Conservation (phyloP, 148 eudicot species). For the Euryodendron excelsum region DNA sequence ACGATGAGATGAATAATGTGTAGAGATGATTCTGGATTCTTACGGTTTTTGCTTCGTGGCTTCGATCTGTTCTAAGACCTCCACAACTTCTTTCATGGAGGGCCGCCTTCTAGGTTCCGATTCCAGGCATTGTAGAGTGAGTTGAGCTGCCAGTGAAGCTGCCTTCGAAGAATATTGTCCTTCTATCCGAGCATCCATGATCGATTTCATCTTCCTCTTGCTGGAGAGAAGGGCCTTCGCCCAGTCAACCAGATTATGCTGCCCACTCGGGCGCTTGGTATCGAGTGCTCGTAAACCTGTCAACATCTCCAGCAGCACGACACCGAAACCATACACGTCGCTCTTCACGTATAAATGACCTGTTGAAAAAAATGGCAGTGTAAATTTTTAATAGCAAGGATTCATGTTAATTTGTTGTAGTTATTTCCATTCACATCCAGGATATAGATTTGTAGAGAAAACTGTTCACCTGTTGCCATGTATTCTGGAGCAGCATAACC, state of each 20-base stretch:
- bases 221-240: constrained; percentile 37
- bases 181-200: constrained; percentile 57
- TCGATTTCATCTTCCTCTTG: constrained; percentile 44
- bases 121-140: constrained; percentile 43
- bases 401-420: neutral
- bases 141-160: constrained; percentile 44
- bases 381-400: too few species aligned
- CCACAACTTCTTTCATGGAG: constrained; percentile 54
- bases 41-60: constrained; percentile 26
- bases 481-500: constrained; percentile 77
- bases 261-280: constrained; percentile 44
- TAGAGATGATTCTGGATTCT: neutral
- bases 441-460: neutral
- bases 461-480: constrained; percentile 53
- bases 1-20: neutral
- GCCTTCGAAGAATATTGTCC: constrained; percentile 66
- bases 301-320: constrained; percentile 70
- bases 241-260: constrained; percentile 55
- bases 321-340: constrained; percentile 82
- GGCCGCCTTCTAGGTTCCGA: constrained; percentile 48
- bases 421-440: neutral
- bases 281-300: constrained; percentile 68
- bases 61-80: constrained; percentile 36
- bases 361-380: too few species aligned
- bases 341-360: constrained; percentile 74